Evolutionary conservation across 2,329 filamentous ascomycete species (phyloP).

Genomic region (Sphaerostilbella broomeana): DNA sequence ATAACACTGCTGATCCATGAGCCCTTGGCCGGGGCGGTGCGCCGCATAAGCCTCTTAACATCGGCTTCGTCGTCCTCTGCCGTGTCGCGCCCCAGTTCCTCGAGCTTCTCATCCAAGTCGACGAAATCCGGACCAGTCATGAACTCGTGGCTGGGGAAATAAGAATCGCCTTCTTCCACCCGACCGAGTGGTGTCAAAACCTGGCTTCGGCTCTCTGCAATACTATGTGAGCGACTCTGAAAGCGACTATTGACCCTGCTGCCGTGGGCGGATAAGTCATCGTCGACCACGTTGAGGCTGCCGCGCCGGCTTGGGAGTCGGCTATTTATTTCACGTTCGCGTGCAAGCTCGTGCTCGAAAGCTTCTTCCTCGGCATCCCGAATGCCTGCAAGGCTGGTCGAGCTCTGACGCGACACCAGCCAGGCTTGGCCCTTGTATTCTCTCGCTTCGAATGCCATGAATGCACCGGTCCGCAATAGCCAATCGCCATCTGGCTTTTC

Average conservation of each 20-base stretch:
- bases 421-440: conserved; percentile 64
- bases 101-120: conserved; percentile 53
- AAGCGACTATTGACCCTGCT: conserved; percentile 46
- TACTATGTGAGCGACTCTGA: conserved; percentile 36
- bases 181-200: conserved; percentile 40
- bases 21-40: conserved; percentile 44
- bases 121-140: conserved; percentile 55
- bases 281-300: conserved; percentile 35
- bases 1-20: conserved; percentile 55
- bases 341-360: conserved; percentile 44
- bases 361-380: conserved; percentile 47
- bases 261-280: conserved; percentile 30
- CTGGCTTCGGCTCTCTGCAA: conserved; percentile 30
- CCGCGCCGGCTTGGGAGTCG: conserved; percentile 42
- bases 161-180: conserved; percentile 36
- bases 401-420: conserved; percentile 59
- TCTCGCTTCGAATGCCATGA: conserved; percentile 55
- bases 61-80: conserved; percentile 52
- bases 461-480: conserved; percentile 56
- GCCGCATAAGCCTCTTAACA: conserved; percentile 49
- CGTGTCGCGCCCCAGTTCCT: conserved; percentile 46
- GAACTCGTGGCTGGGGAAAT: conserved; percentile 34
- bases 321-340: conserved; percentile 44
- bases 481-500: conserved; percentile 53
- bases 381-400: conserved; percentile 52